A percentile compares a stretch with the other conserved stretches of the same genome.
Evolutionary conservation across 257 asterid genomes (phyloP).

Genomic region (Asclepias syriaca): DNA sequence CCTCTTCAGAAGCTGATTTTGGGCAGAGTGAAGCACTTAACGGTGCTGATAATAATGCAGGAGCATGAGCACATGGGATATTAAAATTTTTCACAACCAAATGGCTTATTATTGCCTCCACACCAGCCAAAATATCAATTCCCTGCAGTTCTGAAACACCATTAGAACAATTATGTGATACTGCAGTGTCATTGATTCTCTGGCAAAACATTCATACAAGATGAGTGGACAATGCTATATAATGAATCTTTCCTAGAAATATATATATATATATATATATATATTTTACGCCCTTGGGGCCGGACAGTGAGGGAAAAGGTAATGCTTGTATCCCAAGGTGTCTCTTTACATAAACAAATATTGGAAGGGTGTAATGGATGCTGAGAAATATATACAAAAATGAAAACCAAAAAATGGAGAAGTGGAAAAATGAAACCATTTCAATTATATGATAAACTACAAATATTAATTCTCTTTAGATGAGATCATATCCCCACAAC

Average conservation of each 20-base stretch:
- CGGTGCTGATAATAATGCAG: slow-evolving; percentile 64
- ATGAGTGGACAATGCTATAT: neutral
- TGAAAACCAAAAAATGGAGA: neutral
- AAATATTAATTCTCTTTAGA: neutral
- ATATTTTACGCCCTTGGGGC: neutral
- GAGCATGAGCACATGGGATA: slow-evolving; percentile 93
- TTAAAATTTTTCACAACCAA: slow-evolving; percentile 65
- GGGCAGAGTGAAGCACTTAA: slow-evolving; percentile 51
- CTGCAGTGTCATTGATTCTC: neutral
- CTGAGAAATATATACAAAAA: neutral
- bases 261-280: too few relatives aligned
- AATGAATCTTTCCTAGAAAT: neutral
- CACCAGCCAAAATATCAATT: slow-evolving; percentile 79
- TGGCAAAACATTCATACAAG: neutral
- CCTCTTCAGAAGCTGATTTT: slow-evolving; percentile 95
- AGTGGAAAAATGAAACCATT: too few relatives aligned
- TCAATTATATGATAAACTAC: neutral
- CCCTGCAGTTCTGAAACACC: slow-evolving; percentile 42
- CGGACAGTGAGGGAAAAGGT: neutral
- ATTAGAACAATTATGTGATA: slow-evolving; percentile 6
- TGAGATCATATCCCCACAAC: neutral
- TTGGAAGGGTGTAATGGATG: neutral
- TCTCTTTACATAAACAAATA: neutral
- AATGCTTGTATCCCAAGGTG: neutral
- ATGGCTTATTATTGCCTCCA: slow-evolving; percentile 92